phyloP scores from a whole-genome alignment of 352 stramenopile species.

The Elongisporangium senticosum region DNA sequence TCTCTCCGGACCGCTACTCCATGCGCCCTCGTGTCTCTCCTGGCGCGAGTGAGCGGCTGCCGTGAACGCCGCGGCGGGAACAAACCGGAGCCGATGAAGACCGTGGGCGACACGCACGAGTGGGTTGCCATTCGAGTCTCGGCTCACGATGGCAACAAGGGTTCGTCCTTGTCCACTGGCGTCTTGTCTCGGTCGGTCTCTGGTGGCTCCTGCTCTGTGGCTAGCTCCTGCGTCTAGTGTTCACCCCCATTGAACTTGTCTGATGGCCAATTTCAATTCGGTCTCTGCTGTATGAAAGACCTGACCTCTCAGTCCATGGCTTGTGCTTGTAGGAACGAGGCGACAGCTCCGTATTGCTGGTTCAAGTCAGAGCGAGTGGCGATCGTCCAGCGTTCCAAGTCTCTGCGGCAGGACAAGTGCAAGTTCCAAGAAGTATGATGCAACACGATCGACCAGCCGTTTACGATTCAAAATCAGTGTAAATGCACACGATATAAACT shows the following conservation, averaged over 20 bases:
- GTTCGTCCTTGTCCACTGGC: slow-evolving; percentile 50
- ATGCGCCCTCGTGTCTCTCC: not conserved
- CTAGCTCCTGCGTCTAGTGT: not conserved
- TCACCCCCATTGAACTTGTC: not conserved
- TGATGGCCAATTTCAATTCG: not conserved
- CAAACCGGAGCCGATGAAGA: slow-evolving; percentile 4
- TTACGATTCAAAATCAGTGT: no score
- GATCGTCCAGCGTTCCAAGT: no score
- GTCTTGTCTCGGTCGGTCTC: not conserved
- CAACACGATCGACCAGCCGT: no score
- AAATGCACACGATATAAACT: no score
- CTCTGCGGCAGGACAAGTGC: no score
- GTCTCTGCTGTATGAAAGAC: no score
- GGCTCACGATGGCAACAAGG: slow-evolving; percentile 65
- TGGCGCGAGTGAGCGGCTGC: not conserved
- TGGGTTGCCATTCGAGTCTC: slow-evolving; percentile 11
- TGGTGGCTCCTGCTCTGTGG: not conserved
- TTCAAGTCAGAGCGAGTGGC: no score
- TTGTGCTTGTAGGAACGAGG: not conserved
- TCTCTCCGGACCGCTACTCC: slow-evolving; percentile 1
- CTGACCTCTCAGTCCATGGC: no score
- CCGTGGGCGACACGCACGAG: slow-evolving; percentile 9
- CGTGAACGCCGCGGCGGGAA: slow-evolving; percentile 2
- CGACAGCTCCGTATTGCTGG: no score
- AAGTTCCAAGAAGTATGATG: no score